Evolutionary conservation across 306 rosid genomes (phyloP).

Genomic region (Rosa chinensis): DNA sequence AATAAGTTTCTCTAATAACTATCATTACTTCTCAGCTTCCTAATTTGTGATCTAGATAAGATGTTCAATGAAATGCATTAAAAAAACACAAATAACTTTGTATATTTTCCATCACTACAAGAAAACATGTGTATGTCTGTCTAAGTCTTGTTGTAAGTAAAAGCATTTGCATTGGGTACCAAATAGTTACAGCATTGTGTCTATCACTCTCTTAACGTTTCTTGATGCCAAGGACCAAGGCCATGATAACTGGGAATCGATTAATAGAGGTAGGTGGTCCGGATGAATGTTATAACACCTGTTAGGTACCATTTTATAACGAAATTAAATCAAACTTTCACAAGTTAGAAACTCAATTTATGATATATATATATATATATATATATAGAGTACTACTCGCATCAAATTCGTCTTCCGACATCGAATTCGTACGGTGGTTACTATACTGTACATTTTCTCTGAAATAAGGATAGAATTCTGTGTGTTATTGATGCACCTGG

Average conservation of each 20-base stretch:
- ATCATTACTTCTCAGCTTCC: neutral
- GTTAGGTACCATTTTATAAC: constrained; percentile 7
- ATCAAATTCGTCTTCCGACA: neutral
- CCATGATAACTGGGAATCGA: neutral
- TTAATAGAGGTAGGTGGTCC: constrained; percentile 11
- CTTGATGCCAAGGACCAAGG: neutral
- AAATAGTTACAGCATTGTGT: constrained; percentile 7
- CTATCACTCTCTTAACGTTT: neutral
- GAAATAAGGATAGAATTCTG: neutral
- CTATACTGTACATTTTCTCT: neutral
- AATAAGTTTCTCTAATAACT: neutral
- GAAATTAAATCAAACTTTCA: neutral
- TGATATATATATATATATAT: neutral
- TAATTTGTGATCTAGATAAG: neutral
- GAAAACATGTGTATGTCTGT: neutral
- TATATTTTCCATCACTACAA: neutral
- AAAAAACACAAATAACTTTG: neutral
- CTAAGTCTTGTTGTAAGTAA: neutral
- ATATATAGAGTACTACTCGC: neutral
- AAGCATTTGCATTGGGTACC: constrained; percentile 10
- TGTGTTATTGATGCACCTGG: neutral
- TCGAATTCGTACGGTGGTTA: neutral
- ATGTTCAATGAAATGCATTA: neutral
- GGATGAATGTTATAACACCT: neutral
- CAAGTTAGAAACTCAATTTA: constrained; percentile 3